Percentiles rank a stretch among this genome's conserved stretches.
phyloP scores from a whole-genome alignment of 1,284 basidiomycete species.

The Filobasidium uniguttulatum region DNA sequence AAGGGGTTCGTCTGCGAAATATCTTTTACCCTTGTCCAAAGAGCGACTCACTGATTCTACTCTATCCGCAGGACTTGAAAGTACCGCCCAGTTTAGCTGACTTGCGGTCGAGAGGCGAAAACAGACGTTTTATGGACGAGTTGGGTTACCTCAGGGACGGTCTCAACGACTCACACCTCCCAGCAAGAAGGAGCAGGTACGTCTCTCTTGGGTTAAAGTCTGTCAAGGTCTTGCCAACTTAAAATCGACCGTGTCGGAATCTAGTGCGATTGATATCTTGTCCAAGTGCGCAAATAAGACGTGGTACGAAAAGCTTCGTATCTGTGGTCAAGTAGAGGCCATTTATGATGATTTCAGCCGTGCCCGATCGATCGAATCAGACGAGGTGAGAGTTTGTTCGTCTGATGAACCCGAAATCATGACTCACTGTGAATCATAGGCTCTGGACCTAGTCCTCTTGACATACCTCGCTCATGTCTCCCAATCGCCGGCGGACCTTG shows the following conservation, averaged over 20 bases:
- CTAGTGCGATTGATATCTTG: slow-evolving; percentile 28
- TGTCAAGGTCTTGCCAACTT: not conserved
- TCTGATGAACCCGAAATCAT: not conserved
- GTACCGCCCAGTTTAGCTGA: slow-evolving; percentile 23
- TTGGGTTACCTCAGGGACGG: slow-evolving; percentile 27
- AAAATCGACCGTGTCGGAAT: not conserved
- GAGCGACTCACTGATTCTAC: not conserved
- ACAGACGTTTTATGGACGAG: slow-evolving; percentile 33
- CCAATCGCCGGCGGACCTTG: slow-evolving; percentile 1
- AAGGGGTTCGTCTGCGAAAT: not conserved
- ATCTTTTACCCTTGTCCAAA: not conserved
- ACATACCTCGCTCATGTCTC: slow-evolving; percentile 7
- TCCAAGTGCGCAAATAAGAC: slow-evolving; percentile 23
- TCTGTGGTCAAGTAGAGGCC: slow-evolving; percentile 28
- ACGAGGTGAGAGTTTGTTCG: slow-evolving; percentile 1
- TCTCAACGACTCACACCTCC: slow-evolving; percentile 17
- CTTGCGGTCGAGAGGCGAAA: slow-evolving; percentile 33
- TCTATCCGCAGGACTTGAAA: slow-evolving; percentile 8
- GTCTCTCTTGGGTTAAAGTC: not conserved
- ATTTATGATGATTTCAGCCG: slow-evolving; percentile 20
- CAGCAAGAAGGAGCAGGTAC: slow-evolving; percentile 24
- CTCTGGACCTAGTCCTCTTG: slow-evolving; percentile 9
- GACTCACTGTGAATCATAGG: not conserved
- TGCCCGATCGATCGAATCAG: not conserved
- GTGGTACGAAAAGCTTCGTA: slow-evolving; percentile 26